A percentile compares a stretch with the other conserved stretches of the same genome.
Conservation (phyloP, 345 rosid species). For the Linum trigynum region DNA sequence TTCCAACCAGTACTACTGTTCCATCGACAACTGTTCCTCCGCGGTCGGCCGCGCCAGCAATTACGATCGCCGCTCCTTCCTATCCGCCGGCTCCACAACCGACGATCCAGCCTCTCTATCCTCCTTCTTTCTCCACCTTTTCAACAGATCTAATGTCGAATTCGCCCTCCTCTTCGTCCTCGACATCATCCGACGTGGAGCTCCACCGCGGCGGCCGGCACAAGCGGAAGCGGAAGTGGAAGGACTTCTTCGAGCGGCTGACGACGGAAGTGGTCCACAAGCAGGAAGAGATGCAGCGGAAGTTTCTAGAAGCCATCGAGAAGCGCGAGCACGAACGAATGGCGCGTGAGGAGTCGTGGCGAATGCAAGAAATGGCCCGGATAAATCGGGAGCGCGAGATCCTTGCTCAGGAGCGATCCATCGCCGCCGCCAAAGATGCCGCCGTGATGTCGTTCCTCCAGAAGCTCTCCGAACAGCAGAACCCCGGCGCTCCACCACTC, state of each 20-base stretch:
- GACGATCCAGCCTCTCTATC: neutral
- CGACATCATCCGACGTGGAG: constrained; percentile 55
- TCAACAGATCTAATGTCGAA: constrained; percentile 41
- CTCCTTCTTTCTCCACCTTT: constrained; percentile 23
- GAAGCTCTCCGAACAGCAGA: constrained; percentile 45
- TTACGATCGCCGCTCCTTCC: constrained; percentile 12
- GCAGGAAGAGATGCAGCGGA: constrained; percentile 72
- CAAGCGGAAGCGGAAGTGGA: constrained; percentile 58
- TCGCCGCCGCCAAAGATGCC: constrained; percentile 58
- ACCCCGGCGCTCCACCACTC: constrained; percentile 6
- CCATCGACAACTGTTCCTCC: neutral
- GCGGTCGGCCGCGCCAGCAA: neutral
- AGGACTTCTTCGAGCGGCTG: constrained; percentile 53
- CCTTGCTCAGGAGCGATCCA: constrained; percentile 62
- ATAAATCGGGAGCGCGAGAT: constrained; percentile 57
- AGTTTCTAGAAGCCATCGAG: constrained; percentile 65
- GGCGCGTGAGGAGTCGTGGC: constrained; percentile 73
- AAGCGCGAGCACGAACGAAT: constrained; percentile 58
- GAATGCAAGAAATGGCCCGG: constrained; percentile 56
- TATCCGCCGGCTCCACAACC: constrained; percentile 10
- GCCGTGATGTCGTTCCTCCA: constrained; percentile 70
- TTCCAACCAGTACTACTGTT: neutral
- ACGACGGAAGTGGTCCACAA: constrained; percentile 55
- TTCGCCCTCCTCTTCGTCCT: constrained; percentile 63
- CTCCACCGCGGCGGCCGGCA: constrained; percentile 23